Evolutionary conservation across 2,329 filamentous ascomycete species (phyloP), one percentile per base, ranked within the genome.

Genomic region (Colletotrichum tofieldiae): DNA sequence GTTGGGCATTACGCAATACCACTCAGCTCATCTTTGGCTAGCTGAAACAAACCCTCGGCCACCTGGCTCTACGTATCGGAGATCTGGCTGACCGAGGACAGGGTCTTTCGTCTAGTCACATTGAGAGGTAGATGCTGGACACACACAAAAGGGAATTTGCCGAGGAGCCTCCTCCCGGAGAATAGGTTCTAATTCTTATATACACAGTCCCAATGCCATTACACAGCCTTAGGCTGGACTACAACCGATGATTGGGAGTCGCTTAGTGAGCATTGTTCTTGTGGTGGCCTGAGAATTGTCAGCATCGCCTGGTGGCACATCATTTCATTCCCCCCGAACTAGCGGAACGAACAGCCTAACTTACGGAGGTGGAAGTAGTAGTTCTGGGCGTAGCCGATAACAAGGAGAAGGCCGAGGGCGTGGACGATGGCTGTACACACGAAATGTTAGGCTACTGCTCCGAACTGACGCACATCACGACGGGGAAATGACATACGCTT

Each of bases 311-410:
- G 11, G 14, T 32, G 16, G 12, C 16, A 9, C 76, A 75, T 81
- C 75, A 79, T 74, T 67, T 69, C 8, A 1, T 65, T 52, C 58
- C 23, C n/a, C 52, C 39, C 41, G 5, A 32, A 11, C 45, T 45
- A 37, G 16, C 39, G 47, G 55, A n/a, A 14, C 41, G 26, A 35
- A 51, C 55, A 29, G 14, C 26, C 61, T 68, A 67, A 91, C 94
- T 86, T 92, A 99, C 96, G 94, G 81, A 99, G 90, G 87, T 99
- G 97, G 94, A 97, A 98, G 91, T 99, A 98, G 92, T 99, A 99
- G 88, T 98, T 95, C 88, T 98, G 94, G 79, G 93, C 93, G 86
- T 99, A 99, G 80, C 96, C 96, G 78, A 98, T 82, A 77, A 91
- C 85, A 76, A 98, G 86, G 75, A 99, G 86, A 82, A 91, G 88